A percentile compares a stretch with the other conserved stretches of the same genome.
Evolutionary conservation across 345 rosid species (phyloP).

Genomic region (Firmiana major): DNA sequence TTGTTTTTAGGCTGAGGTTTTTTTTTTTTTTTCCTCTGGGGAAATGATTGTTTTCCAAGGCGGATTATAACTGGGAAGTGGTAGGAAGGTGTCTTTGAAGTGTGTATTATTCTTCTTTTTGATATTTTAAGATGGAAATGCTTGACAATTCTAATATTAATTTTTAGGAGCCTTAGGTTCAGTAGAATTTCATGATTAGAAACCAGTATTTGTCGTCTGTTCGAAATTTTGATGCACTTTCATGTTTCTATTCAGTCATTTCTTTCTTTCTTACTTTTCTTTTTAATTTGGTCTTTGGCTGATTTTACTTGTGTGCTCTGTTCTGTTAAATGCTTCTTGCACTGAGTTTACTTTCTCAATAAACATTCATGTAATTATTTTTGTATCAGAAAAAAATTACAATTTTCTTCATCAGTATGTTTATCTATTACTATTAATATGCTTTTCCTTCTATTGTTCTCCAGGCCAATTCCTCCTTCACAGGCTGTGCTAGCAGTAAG

Average conservation of each 20-base stretch:
- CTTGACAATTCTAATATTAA: neutral
- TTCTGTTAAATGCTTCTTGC: neutral
- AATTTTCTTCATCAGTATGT: neutral
- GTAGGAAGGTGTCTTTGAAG: neutral
- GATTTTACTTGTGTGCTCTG: neutral
- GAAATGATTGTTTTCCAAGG: neutral
- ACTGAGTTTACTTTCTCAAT: neutral
- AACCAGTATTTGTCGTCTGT: neutral
- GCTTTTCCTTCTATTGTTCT: conserved; percentile 23
- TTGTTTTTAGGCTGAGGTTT: neutral
- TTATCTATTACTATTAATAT: neutral
- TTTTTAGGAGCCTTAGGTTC: neutral
- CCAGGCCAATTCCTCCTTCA: conserved; percentile 95
- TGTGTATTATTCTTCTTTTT: neutral
- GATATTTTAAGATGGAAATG: neutral
- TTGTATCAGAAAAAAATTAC: neutral
- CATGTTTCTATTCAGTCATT: neutral
- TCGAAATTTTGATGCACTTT: neutral
- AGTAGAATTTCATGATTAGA: neutral
- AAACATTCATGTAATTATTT: neutral
- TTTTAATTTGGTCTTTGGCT: neutral
- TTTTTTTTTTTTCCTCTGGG: neutral
- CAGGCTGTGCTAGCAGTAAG: conserved; percentile 92
- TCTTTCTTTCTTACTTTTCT: neutral
- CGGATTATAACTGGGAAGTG: neutral